Conservation (phyloP, 2,329 filamentous ascomycete genomes). For the Cercospora sp. region DNA sequence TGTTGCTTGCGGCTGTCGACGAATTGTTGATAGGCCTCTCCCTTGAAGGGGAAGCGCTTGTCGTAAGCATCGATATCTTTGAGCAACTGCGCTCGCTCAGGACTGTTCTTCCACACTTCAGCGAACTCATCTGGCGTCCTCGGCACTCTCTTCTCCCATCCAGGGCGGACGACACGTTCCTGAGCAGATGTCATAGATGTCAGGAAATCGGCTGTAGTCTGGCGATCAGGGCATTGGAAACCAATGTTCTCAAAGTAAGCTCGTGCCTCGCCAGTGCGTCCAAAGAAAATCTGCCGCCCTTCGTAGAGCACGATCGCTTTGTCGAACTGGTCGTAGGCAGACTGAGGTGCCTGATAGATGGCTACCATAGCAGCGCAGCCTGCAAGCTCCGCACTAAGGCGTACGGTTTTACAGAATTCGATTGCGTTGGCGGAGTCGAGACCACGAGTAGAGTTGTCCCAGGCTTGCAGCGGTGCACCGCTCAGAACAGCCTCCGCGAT, state of each 20-base stretch:
- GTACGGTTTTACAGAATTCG: constrained; percentile 71
- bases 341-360: constrained; percentile 71
- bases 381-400: constrained; percentile 66
- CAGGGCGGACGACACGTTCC: constrained; percentile 48
- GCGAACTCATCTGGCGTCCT: constrained; percentile 54
- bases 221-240: constrained; percentile 68
- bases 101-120: constrained; percentile 56
- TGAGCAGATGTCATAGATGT: constrained; percentile 66
- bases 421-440: constrained; percentile 74
- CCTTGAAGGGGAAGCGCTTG: constrained; percentile 47
- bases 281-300: constrained; percentile 72
- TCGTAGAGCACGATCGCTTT: constrained; percentile 68
- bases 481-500: constrained; percentile 77
- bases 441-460: constrained; percentile 77
- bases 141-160: constrained; percentile 49
- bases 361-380: constrained; percentile 67
- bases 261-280: constrained; percentile 62
- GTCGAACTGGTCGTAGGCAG: constrained; percentile 69
- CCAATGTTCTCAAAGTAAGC: constrained; percentile 70
- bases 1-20: constrained; percentile 49
- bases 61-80: constrained; percentile 50
- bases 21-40: constrained; percentile 49
- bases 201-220: constrained; percentile 74
- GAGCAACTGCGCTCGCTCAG: constrained; percentile 48
- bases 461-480: constrained; percentile 62